A percentile compares a stretch with the other conserved stretches of the same genome.
Conservation (phyloP, 2,329 filamentous ascomycete genomes). For the Penicillium sp. region DNA sequence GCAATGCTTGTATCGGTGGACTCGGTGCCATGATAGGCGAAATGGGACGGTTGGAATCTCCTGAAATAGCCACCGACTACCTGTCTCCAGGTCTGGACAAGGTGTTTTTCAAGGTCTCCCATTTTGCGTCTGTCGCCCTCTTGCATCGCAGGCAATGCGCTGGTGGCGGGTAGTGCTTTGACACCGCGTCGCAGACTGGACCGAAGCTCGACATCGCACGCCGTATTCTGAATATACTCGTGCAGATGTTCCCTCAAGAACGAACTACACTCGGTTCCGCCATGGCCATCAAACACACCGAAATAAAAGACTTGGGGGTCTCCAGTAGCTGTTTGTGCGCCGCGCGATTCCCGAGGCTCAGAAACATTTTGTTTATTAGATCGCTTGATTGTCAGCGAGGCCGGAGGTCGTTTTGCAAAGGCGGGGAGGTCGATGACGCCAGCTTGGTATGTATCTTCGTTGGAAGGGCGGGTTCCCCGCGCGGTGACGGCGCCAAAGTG, state of each 20-base stretch:
- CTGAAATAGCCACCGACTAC: slow-evolving; percentile 92
- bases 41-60: slow-evolving; percentile 79
- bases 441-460: slow-evolving; percentile 91
- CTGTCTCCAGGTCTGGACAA: slow-evolving; percentile 74
- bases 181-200: slow-evolving; percentile 61
- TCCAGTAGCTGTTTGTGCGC: slow-evolving; percentile 71
- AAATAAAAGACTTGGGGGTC: slow-evolving; percentile 98
- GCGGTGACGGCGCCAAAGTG: slow-evolving; percentile 81
- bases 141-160: slow-evolving; percentile 49
- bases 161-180: slow-evolving; percentile 15
- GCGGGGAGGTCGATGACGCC: slow-evolving; percentile 90
- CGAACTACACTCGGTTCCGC: slow-evolving; percentile 79
- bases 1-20: slow-evolving; percentile 27
- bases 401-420: slow-evolving; percentile 78
- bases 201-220: slow-evolving; percentile 68
- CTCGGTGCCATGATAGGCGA: slow-evolving; percentile 49
- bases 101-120: slow-evolving; percentile 62
- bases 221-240: slow-evolving; percentile 80
- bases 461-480: slow-evolving; percentile 78
- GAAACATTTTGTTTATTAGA: slow-evolving; percentile 28
- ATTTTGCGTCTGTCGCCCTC: slow-evolving; percentile 59
- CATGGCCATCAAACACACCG: slow-evolving; percentile 93
- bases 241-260: slow-evolving; percentile 83
- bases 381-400: slow-evolving; percentile 51
- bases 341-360: slow-evolving; percentile 56